Evolutionary conservation across 441 rosid genomes (phyloP).

Genomic region (Pelargonium citronellum): DNA sequence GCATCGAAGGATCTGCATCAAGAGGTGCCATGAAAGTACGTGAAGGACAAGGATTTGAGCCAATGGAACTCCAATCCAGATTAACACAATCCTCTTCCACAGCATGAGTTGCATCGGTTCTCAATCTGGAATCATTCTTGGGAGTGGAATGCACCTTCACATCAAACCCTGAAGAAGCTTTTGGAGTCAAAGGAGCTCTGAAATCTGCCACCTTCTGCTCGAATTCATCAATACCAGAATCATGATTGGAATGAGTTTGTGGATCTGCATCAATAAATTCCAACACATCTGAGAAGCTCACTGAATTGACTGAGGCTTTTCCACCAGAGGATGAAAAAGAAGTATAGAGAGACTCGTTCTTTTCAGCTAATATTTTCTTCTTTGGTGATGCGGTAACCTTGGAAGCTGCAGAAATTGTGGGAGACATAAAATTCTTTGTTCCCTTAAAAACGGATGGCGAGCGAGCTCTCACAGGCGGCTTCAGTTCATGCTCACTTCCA

Average conservation of each 20-base stretch:
- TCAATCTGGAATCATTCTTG: slow-evolving; percentile 13
- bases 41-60: slow-evolving; percentile 14
- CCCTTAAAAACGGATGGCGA: slow-evolving; percentile 42
- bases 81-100: slow-evolving; percentile 36
- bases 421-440: slow-evolving; percentile 78
- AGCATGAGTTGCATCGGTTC: background rate
- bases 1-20: slow-evolving; percentile 47
- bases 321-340: slow-evolving; percentile 18
- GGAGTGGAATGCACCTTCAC: slow-evolving; percentile 6
- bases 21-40: slow-evolving; percentile 23
- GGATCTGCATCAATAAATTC: slow-evolving; percentile 23
- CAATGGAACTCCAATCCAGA: slow-evolving; percentile 43
- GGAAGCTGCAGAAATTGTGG: slow-evolving; percentile 76
- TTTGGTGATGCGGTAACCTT: slow-evolving; percentile 66
- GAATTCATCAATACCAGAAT: slow-evolving; percentile 1
- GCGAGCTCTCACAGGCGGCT: slow-evolving; percentile 28
- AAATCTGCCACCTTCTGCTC: background rate
- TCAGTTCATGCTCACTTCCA: slow-evolving; percentile 31
- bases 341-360: slow-evolving; percentile 39
- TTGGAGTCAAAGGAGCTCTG: background rate
- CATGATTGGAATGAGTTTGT: slow-evolving; percentile 19
- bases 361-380: slow-evolving; percentile 63
- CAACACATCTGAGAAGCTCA: slow-evolving; percentile 6
- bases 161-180: background rate
- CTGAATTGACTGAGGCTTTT: slow-evolving; percentile 17